Evolutionary conservation across 2,329 filamentous ascomycete genomes (phyloP).

Genomic region (Albifimbria verrucaria): DNA sequence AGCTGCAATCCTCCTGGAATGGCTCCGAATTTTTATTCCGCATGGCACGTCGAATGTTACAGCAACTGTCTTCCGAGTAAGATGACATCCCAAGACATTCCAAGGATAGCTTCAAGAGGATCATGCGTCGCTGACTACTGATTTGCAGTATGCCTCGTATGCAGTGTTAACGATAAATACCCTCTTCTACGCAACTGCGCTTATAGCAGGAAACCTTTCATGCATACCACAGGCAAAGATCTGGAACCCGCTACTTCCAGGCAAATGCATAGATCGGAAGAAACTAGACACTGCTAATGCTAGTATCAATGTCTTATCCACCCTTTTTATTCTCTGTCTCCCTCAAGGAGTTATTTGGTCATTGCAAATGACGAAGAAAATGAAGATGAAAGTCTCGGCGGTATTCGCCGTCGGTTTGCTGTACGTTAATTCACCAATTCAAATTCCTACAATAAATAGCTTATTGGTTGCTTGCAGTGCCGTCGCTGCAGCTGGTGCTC

Average conservation of each 20-base stretch:
- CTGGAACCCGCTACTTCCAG: neutral
- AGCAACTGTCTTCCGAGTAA: neutral
- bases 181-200: neutral
- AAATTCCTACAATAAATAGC: neutral
- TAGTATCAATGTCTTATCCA: neutral
- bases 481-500: neutral
- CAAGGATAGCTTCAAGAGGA: neutral
- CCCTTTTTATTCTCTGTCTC: neutral
- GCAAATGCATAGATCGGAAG: conserved; percentile 1
- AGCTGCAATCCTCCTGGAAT: neutral
- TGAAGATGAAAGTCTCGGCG: neutral
- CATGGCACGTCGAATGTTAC: neutral
- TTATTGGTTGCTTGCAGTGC: neutral
- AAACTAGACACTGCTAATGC: conserved; percentile 1
- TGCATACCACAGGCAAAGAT: conserved; percentile 1
- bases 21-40: conserved; percentile 1
- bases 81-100: neutral
- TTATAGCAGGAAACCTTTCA: conserved; percentile 1
- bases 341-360: conserved; percentile 1
- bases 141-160: neutral
- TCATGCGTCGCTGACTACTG: neutral
- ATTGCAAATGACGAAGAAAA: neutral
- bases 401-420: conserved; percentile 1
- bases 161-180: neutral
- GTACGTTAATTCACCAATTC: neutral